Base-by-base conservation (phyloP, 1,284 basidiomycete species). In the Phellopilus nigrolimitatus region DNA sequence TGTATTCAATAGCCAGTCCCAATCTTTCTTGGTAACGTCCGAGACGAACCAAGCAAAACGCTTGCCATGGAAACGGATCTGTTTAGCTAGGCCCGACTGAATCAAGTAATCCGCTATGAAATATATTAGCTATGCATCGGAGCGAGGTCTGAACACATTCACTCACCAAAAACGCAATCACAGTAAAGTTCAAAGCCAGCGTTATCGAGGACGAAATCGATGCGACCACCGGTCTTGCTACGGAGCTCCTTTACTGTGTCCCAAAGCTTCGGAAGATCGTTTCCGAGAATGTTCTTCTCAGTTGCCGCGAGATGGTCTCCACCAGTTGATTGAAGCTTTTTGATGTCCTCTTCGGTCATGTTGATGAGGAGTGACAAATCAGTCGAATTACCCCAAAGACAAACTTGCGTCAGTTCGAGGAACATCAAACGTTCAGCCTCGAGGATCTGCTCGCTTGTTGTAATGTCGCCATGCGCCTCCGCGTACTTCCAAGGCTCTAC, bases 311-410 rank as follows among this genome's bases (percentile, higher is more conserved):
- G 82, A 59, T 94, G 86, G 51, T 95, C 95, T 25, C 94, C 94
- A 22, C 95, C 95, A 17, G 95, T 97, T 13, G 92, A 94, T 68
- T 99, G 95, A n/a, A 98, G 78, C 50, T 88, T 83, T 70, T 95
- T 95, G 72, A 99, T 97, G 68, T 98, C 95, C 39, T 98, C 95
- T 70, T 98, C 95, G 10, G 91, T 92, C 95, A 97, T 97, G 72
- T 98, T 93, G 71, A 97, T 98, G 50, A 98, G 78, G 28, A 98
- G 79, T 2, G 92, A 95, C 49, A 98, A 75, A 68, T 98, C 95
- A 52, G 95, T 98, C n/a, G 92, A 91, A 70, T 95, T 95, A 13
- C 92, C 92, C 91, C 92, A 95, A 19, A 95, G 76, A 64, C 91
- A 95, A 52, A 97, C 91, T 90, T 98, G 95, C 13, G 94, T 94